These are phyloP conservation scores for Cucumis melo DNA, from an alignment of 306 rosid species.

Conservation along the genomic window DNA sequence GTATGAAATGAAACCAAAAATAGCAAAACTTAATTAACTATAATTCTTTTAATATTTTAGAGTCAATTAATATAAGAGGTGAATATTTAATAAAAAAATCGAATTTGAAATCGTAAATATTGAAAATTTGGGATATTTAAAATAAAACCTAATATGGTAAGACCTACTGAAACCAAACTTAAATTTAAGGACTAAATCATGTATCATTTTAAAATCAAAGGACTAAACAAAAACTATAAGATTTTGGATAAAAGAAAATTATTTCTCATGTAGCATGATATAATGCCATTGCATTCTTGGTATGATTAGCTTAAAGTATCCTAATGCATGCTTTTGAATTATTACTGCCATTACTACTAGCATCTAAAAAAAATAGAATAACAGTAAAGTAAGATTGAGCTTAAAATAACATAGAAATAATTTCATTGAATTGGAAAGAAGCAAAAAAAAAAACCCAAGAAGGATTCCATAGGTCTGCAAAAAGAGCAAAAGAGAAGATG, in stretches of 20 bases:
- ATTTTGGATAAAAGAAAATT: neutral
- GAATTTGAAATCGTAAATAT: no score
- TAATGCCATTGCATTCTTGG: neutral
- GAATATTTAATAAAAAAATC: no score
- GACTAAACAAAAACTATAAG: no score
- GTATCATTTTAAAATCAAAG: no score
- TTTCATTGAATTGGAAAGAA: neutral
- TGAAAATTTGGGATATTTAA: no score
- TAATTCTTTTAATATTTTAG: no score
- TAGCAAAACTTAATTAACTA: no score
- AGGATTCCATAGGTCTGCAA: slow-evolving; percentile 1
- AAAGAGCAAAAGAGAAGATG: slow-evolving; percentile 9
- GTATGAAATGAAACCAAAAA: no score
- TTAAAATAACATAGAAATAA: neutral
- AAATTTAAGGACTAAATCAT: no score
- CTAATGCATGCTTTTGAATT: neutral
- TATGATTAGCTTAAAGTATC: neutral
- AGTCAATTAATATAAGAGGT: no score
- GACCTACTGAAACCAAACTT: no score
- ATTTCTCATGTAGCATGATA: neutral
- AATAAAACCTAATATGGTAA: no score
- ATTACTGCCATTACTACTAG: neutral
- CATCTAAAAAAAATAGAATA: neutral
- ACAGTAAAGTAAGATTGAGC: neutral
- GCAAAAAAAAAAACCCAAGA: neutral